Evolutionary conservation across 176 grass and related monocot species (phyloP).

Genomic region (Musa troglodytarum): DNA sequence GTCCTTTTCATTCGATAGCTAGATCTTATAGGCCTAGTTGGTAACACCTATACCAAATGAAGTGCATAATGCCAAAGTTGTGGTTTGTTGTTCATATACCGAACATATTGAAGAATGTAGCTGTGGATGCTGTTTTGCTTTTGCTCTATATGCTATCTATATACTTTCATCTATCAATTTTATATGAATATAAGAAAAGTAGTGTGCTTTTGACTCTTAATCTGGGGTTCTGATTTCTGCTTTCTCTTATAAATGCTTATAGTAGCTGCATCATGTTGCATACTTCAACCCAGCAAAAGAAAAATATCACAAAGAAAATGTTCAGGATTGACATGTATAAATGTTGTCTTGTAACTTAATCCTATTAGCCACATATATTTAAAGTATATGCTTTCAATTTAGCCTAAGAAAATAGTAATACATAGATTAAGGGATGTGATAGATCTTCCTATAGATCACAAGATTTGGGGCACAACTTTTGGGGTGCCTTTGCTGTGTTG

Average conservation of each 20-base stretch:
- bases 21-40: not conserved
- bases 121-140: not conserved
- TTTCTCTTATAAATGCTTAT: not conserved
- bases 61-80: not conserved
- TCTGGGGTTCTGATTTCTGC: not conserved
- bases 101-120: not conserved
- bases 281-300: not conserved
- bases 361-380: no score
- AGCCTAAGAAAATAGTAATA: no score
- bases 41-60: not conserved
- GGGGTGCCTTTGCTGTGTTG: no score
- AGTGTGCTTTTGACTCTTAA: not conserved
- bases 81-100: conserved; percentile 2
- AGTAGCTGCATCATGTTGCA: not conserved
- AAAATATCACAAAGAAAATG: not conserved
- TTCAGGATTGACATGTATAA: no score
- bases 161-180: not conserved
- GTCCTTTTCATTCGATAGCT: not conserved
- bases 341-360: no score
- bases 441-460: no score
- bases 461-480: no score
- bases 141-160: not conserved
- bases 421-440: no score
- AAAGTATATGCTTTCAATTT: no score
- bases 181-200: not conserved